Evolutionary conservation across 345 rosid genomes (phyloP).

Genomic region (Bruguiera parviflora): DNA sequence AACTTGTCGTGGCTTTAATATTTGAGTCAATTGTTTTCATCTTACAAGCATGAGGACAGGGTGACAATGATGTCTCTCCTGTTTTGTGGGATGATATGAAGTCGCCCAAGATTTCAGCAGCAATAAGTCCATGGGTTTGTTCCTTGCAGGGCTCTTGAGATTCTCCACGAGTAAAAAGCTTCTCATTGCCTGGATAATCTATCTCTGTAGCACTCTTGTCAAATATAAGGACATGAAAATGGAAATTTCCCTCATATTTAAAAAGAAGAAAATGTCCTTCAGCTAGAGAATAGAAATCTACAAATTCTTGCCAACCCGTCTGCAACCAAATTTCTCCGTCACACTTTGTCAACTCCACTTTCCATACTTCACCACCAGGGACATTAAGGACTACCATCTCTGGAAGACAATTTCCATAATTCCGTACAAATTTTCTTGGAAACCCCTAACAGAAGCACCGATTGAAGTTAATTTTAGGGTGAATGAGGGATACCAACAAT

Average conservation of each 20-base stretch:
- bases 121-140: neutral
- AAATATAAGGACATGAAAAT: slow-evolving; percentile 26
- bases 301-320: slow-evolving; percentile 31
- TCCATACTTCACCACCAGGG: no score
- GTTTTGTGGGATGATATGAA: neutral
- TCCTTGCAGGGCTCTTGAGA: neutral
- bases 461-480: no score
- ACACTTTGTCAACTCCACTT: neutral
- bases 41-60: neutral
- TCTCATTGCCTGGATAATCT: slow-evolving; percentile 11
- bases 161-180: no score
- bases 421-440: no score
- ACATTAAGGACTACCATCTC: no score
- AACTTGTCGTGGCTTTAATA: no score
- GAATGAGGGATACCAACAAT: no score
- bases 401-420: no score
- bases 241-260: slow-evolving; percentile 17
- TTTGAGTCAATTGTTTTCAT: no score
- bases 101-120: neutral
- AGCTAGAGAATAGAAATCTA: slow-evolving; percentile 18
- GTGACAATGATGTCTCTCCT: neutral
- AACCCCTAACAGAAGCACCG: no score
- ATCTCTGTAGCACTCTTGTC: slow-evolving; percentile 24
- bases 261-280: slow-evolving; percentile 25
- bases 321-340: slow-evolving; percentile 21